Base-by-base conservation (phyloP, 768 basidiomycete genomes). In the Amanita rubescens region DNA sequence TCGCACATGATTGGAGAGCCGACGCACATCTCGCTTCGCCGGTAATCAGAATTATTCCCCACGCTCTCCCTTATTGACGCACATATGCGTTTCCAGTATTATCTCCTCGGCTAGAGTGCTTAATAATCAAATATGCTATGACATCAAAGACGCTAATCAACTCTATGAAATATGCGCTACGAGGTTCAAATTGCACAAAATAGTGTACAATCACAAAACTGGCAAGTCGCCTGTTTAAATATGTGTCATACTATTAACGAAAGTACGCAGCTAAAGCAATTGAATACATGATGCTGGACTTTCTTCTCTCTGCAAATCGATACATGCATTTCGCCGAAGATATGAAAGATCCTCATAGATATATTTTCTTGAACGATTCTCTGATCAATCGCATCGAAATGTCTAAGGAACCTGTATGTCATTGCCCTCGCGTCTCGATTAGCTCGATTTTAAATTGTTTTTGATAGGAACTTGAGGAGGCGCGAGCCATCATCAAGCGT, bases 231-330 rank as follows among this genome's bases (percentile, higher is more conserved):
- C 22, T 27, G 22, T 19, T 55, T 22, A 42, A 17, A 35, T 35
- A 30, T 35, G 25, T 34, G n/a, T 14, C 17, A 15, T 48, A 32
- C 53, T 1, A 8, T 33, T 37, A 35, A 55, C 35, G 24, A 22
- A 14, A 14, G 33, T 43, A 20, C n/a, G 39, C 62, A 87, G 88
- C 87, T 3, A 85, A 78, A 58, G 81, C 87, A 0, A 84, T 91
- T 48, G 90, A 90, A 64, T 79, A 84, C 60, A 92, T 92, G 90
- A 71, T 92, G n/a, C 74, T 89, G 12, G 90, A 92, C 58, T 87
- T 77, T 0, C 73, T 93, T 3, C 67, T 84, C 0, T 68, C 69
- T 0, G 90, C 90, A 0, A 86, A 93, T 34, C 76, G 81, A 0
- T 53, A 76, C 54, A 64, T 91, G 63, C 72, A 81, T 41, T 76